Base-by-base conservation (phyloP, 345 rosid species). In the Sisymbrium irio region DNA sequence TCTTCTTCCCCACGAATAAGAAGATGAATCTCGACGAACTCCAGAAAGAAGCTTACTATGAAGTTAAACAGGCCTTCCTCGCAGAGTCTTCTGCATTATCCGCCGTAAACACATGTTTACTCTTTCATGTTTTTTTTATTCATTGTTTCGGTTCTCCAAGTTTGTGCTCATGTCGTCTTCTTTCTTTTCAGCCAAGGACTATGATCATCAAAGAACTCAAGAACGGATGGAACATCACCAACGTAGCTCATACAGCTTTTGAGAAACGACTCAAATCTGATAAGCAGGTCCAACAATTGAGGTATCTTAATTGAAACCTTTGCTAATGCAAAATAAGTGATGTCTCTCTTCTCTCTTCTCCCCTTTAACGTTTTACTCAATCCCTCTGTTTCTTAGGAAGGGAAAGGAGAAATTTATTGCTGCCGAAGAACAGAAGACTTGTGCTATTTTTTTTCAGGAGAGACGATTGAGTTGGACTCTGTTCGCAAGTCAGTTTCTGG, bases 221-320 rank as follows among this genome's bases (percentile, higher is more conserved):
- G 75, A 63, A 19, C 22, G 45, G 14, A 10, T 64, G 17, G 64
- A 55, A 55, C 0, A 39, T 76, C 47, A 0, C n/a, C 3, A 1
- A 6, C 3, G 0, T 1, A 1, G 44, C 42, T 25, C 70, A 69
- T 39, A 1, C 4, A 6, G 54, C 0, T 14, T 39, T 27, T 11
- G 28, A 4, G 14, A 1, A 19, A 1, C 1, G 0, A 15, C 9
- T 64, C 60, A n/a, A 47, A 28, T 1, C 6, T 37, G 74, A 75
- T 50, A 36, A 37, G 41, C 19, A 50, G 46, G 35, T 61, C 22
- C 19, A 12, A 12, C 33, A 25, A 4, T 11, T 35, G 10, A 53
- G 58, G 75, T 76, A 67, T 19, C 67, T 32, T n/a, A n/a, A n/a
- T n/a, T n/a, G n/a, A n/a, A n/a, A n/a, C n/a, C 25, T 22, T 22